These are phyloP conservation scores for Artemisia annua DNA, from an alignment of 129 eudicot genomes.

Conservation along the genomic window DNA sequence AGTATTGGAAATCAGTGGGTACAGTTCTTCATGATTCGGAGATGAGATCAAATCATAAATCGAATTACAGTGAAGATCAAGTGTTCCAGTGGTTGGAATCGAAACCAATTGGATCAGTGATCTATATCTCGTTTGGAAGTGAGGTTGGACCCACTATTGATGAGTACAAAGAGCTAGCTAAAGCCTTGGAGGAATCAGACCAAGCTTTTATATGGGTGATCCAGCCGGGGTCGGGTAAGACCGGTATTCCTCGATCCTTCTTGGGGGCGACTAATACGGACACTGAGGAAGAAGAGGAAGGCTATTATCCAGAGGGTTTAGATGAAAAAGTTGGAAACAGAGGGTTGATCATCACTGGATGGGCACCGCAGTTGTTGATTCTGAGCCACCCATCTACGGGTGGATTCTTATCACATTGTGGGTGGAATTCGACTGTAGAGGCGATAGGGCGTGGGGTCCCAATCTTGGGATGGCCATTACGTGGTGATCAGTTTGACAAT, in stretches of 20 bases:
- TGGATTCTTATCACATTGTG: constrained; percentile 84
- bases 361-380: constrained; percentile 86
- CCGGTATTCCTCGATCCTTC: constrained; percentile 45
- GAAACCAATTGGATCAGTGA: constrained; percentile 52
- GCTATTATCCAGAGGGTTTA: constrained; percentile 64
- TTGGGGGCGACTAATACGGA: constrained; percentile 37
- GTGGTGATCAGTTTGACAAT: constrained; percentile 70
- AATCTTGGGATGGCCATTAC: constrained; percentile 69
- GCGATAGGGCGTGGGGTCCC: constrained; percentile 73
- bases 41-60: constrained; percentile 48
- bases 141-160: constrained; percentile 70
- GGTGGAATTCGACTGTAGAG: constrained; percentile 86
- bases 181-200: constrained; percentile 45
- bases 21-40: constrained; percentile 49
- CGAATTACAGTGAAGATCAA: constrained; percentile 66
- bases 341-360: constrained; percentile 64
- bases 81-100: constrained; percentile 63
- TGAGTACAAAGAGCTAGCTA: constrained; percentile 53
- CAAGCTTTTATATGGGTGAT: constrained; percentile 71
- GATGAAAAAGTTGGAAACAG: constrained; percentile 43
- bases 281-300: constrained; percentile 42
- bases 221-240: constrained; percentile 58
- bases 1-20: constrained; percentile 61
- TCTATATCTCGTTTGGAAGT: constrained; percentile 76
- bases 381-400: constrained; percentile 75